Conservation (phyloP, 2,329 filamentous ascomycete genomes). For the Elsinoe australis region DNA sequence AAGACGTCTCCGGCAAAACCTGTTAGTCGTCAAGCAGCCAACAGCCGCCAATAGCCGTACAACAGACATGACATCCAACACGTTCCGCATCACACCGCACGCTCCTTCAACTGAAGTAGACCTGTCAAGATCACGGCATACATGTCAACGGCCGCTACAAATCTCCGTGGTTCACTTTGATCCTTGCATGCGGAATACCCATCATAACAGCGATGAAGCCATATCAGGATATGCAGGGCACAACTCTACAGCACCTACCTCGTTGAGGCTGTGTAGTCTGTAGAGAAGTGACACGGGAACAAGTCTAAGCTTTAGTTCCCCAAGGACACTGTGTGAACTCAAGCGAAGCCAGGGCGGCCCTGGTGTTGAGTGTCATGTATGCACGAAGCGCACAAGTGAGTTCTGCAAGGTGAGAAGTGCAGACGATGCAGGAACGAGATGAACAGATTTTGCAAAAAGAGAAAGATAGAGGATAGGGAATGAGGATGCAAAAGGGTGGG, state of each 20-base stretch:
- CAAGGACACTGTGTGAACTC: slow-evolving; percentile 78
- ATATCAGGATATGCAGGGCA: slow-evolving; percentile 12
- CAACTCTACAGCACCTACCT: slow-evolving; percentile 17
- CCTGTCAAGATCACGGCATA: slow-evolving; percentile 18
- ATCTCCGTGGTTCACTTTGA: slow-evolving; percentile 50
- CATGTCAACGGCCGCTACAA: slow-evolving; percentile 43
- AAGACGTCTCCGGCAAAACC: slow-evolving; percentile 1
- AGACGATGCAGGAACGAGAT: slow-evolving; percentile 47
- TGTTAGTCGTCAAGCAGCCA: slow-evolving; percentile 4
- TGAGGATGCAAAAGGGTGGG: slow-evolving; percentile 32
- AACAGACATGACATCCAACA: slow-evolving; percentile 7
- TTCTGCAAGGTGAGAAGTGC: slow-evolving; percentile 67
- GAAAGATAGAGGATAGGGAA: slow-evolving; percentile 27
- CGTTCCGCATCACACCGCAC: slow-evolving; percentile 10
- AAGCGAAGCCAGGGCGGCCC: slow-evolving; percentile 76
- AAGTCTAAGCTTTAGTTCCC: slow-evolving; percentile 55
- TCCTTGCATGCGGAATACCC: slow-evolving; percentile 55
- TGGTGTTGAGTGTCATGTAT: slow-evolving; percentile 66
- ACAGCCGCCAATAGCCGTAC: no score
- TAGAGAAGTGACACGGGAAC: slow-evolving; percentile 60
- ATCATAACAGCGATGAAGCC: slow-evolving; percentile 9
- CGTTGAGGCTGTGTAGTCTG: slow-evolving; percentile 15
- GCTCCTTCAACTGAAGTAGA: slow-evolving; percentile 16
- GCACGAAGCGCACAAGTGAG: slow-evolving; percentile 76
- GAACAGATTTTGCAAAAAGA: slow-evolving; percentile 30